Evolutionary conservation across 2,329 filamentous ascomycete genomes (phyloP), one percentile per base, ranked within the genome.

Genomic region (Aspergillus texensis): DNA sequence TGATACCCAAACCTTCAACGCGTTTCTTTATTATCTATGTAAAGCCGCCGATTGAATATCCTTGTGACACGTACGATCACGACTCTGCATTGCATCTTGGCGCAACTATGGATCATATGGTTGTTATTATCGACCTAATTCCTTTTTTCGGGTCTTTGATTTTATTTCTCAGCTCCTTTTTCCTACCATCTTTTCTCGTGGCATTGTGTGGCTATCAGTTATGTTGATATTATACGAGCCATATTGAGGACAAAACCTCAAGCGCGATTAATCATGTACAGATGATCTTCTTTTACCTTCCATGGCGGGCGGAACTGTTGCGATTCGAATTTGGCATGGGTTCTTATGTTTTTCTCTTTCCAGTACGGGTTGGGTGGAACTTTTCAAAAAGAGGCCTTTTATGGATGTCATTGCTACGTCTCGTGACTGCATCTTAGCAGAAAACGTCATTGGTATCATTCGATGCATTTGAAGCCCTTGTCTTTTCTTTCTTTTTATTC

Each of bases 21-120:
- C 56, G 48, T 59, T 62, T 58, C 48, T 57, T 61, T 58, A 53
- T 63, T 55, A 26, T 62, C 60, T 65, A 59, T 63, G 63, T 66
- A 62, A 69, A 70, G 63, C 65, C 67, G 59, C 65, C 57, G 63
- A 62, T 60, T 66, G 62, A 65, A 67, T 66, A 70, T 67, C 63
- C 67, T 63, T 70, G 70, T 70, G 71, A 75, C 73, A 76, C 72
- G 70, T 74, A 73, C 71, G 69, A 76, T 75, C 69, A 77, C 67
- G 75, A 77, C 70, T 68, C 70, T 74, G 74, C 75, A 77, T 77
- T 76, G 75, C 74, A 77, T 77, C 65, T 72, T 71, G 75, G 75
- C 75, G 75, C 73, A 75, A 66, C 65, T 74, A 68, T 65, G 72
- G 69, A 68, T 72, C 63, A 67, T 70, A 64, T 69, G 61, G 66